phyloP scores from a whole-genome alignment of 495 filamentous ascomycete genomes.

The Haplographium delicatum region DNA sequence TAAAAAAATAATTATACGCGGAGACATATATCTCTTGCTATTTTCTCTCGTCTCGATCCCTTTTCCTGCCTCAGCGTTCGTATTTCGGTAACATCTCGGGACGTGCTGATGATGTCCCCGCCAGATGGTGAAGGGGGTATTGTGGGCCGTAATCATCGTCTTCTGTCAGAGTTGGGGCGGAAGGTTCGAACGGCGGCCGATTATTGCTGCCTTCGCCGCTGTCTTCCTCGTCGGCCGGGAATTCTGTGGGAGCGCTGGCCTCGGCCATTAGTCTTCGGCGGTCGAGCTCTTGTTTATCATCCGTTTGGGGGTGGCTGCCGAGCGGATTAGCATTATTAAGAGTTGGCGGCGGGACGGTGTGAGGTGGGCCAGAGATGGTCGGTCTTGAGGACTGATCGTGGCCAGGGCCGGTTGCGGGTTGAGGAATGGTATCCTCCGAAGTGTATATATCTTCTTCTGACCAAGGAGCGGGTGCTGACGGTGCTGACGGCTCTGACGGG shows the following conservation, averaged over 20 bases:
- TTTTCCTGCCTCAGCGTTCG: conserved; percentile 30
- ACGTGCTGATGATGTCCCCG: conserved; percentile 9
- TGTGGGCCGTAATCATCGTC: conserved; percentile 48
- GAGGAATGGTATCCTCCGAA: conserved; percentile 23
- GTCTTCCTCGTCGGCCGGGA: conserved; percentile 41
- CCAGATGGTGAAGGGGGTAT: conserved; percentile 29
- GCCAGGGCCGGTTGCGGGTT: not conserved
- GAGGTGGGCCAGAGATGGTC: not conserved
- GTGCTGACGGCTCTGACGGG: conserved; percentile 3
- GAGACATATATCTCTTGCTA: too few species aligned
- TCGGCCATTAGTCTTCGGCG: conserved; percentile 65
- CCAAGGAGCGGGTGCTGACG: conserved; percentile 17
- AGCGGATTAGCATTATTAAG: conserved; percentile 39
- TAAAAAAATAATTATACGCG: too few species aligned
- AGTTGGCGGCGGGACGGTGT: conserved; percentile 13
- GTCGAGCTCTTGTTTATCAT: conserved; percentile 86
- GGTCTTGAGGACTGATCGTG: conserved; percentile 1
- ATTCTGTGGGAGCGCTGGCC: conserved; percentile 60
- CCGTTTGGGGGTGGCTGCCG: conserved; percentile 35
- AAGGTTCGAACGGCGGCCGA: conserved; percentile 37
- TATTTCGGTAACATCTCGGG: conserved; percentile 40
- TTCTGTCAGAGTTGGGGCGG: conserved; percentile 62
- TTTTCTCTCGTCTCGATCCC: too few species aligned
- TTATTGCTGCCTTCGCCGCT: conserved; percentile 16
- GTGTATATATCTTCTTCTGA: conserved; percentile 33